Evolutionary conservation across 345 rosid species (phyloP), one percentile per base, ranked within the genome.

Genomic region (Isatis tinctoria): DNA sequence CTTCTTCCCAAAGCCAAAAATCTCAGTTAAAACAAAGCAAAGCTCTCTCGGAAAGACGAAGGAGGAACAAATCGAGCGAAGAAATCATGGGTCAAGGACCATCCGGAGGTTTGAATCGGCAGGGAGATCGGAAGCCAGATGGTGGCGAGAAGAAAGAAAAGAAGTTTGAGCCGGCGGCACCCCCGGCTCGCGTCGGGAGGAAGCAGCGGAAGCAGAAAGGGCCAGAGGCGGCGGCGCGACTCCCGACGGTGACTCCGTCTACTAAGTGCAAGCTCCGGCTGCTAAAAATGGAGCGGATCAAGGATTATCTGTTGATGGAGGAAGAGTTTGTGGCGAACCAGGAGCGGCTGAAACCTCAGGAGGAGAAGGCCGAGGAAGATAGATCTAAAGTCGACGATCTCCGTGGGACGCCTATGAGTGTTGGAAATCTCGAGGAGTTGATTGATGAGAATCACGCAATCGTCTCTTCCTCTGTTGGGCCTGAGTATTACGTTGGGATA

Each of bases 371-470:
- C 5, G 97, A 95, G 83, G 98, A 90, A 75, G 98, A 92, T 62
- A 84, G 96, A 65, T 92, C 97, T 30, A 89, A 87, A 73, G 98
- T 96, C 27, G 96, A 96, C 68, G 96, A 92, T 74, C 84, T 96
- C 70, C 85, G 99, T 54, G 96, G 98, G 0, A 85, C 93, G 2
- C 97, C 99, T 2, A 92, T 96, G 99, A 92, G 96, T 65, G 98
- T 96, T 18, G 98, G 97, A 0, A 96, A 89, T 69, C 73, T 96
- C 65, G 98, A 92, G 82, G 99, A 96, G 79, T 41, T 95, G 56
- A 95, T 95, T 45, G 99, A 95, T 69, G 99, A 95, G 91, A 92
- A 90, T 76, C 97, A 95, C 53, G 98, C 99, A 1, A 95, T 90
- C 53, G 96, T 95, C 59, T 90, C 97, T 14, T 87, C 97, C 27